A percentile compares a stretch with the other conserved stretches of the same genome.
These are phyloP conservation scores for Smallanthus sonchifolius DNA, from an alignment of 129 eudicot genomes.

Conservation along the genomic window DNA sequence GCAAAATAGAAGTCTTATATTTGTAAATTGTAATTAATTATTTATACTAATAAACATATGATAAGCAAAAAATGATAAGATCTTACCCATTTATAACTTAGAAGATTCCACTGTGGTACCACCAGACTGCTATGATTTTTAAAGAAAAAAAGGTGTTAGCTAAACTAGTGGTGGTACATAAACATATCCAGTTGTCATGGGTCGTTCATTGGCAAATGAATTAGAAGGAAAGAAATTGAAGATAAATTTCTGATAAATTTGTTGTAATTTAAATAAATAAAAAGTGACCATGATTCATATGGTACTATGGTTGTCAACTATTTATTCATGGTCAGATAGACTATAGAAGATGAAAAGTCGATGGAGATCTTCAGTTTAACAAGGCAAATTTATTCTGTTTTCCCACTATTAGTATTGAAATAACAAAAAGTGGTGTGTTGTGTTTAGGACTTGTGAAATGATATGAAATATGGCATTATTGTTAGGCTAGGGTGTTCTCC, in stretches of 20 bases:
- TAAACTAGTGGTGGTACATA: no score
- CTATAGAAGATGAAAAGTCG: background rate
- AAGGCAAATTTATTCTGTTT: background rate
- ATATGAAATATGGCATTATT: no score
- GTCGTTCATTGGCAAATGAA: background rate
- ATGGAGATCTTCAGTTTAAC: background rate
- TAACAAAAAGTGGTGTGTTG: no score
- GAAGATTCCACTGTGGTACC: background rate
- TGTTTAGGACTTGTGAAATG: no score
- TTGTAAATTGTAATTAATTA: background rate
- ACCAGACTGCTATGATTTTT: background rate
- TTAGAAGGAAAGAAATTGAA: no score
- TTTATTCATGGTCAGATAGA: background rate
- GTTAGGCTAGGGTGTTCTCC: no score
- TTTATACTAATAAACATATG: background rate
- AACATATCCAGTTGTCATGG: background rate
- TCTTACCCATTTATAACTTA: no score
- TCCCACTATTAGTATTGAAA: no score
- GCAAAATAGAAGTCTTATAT: background rate
- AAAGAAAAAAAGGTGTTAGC: background rate
- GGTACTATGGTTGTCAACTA: background rate
- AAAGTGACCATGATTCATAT: background rate
- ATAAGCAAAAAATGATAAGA: background rate
- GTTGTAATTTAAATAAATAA: no score
- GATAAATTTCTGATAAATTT: no score